Percentiles rank a stretch among this genome's conserved stretches.
These are phyloP conservation scores for Backusella liffmaniae DNA, from an alignment of 192 early-diverging fungal species.

Conservation along the genomic window DNA sequence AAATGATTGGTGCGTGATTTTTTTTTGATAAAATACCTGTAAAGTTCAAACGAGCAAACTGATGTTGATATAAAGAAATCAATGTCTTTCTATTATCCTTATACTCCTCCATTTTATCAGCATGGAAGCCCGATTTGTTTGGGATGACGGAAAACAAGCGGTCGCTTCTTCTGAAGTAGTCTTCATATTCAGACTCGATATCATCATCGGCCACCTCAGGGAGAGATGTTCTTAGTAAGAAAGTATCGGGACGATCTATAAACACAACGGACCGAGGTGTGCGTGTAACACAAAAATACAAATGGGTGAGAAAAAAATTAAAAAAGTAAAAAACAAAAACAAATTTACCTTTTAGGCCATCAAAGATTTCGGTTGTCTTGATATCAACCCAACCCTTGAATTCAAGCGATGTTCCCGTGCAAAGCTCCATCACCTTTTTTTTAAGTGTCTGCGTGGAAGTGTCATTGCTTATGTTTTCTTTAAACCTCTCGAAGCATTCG, in stretches of 20 bases:
- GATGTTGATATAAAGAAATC: not conserved
- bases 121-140: not conserved
- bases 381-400: conserved; percentile 17
- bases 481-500: not conserved
- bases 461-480: not conserved
- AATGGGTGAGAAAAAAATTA: not conserved
- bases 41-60: not conserved
- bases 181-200: not conserved
- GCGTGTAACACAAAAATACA: not conserved
- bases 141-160: conserved; percentile 7
- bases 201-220: not conserved
- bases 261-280: not conserved
- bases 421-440: not conserved
- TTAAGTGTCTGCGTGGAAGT: not conserved
- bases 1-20: not conserved
- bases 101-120: not conserved
- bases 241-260: conserved; percentile 13
- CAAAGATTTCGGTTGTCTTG: not conserved
- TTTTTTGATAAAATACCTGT: not conserved
- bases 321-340: not conserved
- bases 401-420: not conserved
- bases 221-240: conserved; percentile 10
- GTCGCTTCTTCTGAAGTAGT: conserved; percentile 15
- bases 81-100: not conserved
- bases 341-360: conserved; percentile 16